These are phyloP conservation scores for Amphichorda felina DNA, from an alignment of 2,329 filamentous ascomycete genomes.

Conservation along the genomic window DNA sequence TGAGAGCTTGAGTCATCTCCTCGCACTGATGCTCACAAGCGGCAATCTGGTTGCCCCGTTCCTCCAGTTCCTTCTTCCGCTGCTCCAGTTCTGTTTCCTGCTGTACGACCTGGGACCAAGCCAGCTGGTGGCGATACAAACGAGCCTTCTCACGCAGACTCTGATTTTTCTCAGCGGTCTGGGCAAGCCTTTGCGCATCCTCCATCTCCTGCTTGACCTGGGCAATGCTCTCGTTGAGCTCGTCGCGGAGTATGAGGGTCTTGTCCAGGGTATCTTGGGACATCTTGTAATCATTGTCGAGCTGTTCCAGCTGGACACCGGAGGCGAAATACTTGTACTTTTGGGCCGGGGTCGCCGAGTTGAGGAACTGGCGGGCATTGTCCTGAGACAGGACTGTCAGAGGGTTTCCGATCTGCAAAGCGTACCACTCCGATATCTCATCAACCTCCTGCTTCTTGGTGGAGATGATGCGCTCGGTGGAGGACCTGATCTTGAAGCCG, in stretches of 20 bases:
- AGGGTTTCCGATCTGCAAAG: constrained; percentile 90
- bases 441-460: constrained; percentile 80
- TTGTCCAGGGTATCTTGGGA: constrained; percentile 69
- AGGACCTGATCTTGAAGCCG: constrained; percentile 78
- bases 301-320: constrained; percentile 83
- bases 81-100: constrained; percentile 46
- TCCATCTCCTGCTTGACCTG: constrained; percentile 31
- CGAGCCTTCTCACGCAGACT: constrained; percentile 49
- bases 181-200: constrained; percentile 51
- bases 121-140: constrained; percentile 52
- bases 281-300: constrained; percentile 83
- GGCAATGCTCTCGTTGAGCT: constrained; percentile 19
- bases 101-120: constrained; percentile 80
- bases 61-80: constrained; percentile 15
- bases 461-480: constrained; percentile 58
- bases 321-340: constrained; percentile 97
- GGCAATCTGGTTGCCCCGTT: constrained; percentile 12
- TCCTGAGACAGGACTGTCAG: constrained; percentile 95
- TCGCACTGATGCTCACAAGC: constrained; percentile 15
- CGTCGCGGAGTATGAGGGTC: constrained; percentile 27
- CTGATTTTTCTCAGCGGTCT: constrained; percentile 54
- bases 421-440: constrained; percentile 87
- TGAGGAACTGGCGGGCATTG: constrained; percentile 86
- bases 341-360: constrained; percentile 64
- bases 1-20: constrained; percentile 36